Evolutionary conservation across 2,329 filamentous ascomycete species (phyloP).

Genomic region (Aspergillus novofumigatus): DNA sequence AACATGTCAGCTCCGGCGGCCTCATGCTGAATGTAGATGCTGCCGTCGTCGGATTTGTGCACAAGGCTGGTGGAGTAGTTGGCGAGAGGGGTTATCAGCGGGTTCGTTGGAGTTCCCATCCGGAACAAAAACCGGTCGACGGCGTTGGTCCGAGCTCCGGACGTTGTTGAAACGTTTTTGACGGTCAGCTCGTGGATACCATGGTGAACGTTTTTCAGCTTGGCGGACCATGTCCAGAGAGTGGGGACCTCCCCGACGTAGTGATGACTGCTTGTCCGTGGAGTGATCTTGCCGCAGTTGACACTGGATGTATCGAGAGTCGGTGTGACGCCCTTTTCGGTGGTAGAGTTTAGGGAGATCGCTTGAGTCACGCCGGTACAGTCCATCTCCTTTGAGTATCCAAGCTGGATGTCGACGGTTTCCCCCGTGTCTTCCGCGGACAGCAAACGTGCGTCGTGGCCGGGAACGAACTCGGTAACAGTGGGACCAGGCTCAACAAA

Average conservation of each 20-base stretch:
- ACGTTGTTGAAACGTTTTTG: slow-evolving; percentile 46
- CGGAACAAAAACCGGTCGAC: slow-evolving; percentile 58
- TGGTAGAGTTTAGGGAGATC: slow-evolving; percentile 51
- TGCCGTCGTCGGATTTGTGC: slow-evolving; percentile 38
- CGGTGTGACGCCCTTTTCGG: slow-evolving; percentile 41
- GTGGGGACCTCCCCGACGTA: slow-evolving; percentile 42
- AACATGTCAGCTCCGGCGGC: slow-evolving; percentile 59
- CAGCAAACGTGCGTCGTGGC: slow-evolving; percentile 57
- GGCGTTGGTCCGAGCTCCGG: slow-evolving; percentile 44
- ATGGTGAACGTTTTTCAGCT: slow-evolving; percentile 53
- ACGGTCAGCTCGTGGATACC: slow-evolving; percentile 57
- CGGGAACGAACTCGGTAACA: slow-evolving; percentile 56
- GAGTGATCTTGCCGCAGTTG: background rate
- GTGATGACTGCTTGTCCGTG: slow-evolving; percentile 13
- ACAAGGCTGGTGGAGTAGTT: slow-evolving; percentile 57
- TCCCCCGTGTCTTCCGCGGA: slow-evolving; percentile 41
- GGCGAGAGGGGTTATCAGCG: slow-evolving; percentile 54
- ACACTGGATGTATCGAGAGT: slow-evolving; percentile 28
- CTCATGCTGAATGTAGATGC: slow-evolving; percentile 51
- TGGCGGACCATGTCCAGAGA: slow-evolving; percentile 51
- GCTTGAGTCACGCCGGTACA: slow-evolving; percentile 49
- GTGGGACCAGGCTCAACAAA: slow-evolving; percentile 52
- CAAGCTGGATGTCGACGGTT: slow-evolving; percentile 47
- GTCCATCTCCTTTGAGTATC: slow-evolving; percentile 58
- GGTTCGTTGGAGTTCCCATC: slow-evolving; percentile 55